Evolutionary conservation across 306 rosid species (phyloP), one percentile per base, ranked within the genome.

Genomic region (Pueraria montana): DNA sequence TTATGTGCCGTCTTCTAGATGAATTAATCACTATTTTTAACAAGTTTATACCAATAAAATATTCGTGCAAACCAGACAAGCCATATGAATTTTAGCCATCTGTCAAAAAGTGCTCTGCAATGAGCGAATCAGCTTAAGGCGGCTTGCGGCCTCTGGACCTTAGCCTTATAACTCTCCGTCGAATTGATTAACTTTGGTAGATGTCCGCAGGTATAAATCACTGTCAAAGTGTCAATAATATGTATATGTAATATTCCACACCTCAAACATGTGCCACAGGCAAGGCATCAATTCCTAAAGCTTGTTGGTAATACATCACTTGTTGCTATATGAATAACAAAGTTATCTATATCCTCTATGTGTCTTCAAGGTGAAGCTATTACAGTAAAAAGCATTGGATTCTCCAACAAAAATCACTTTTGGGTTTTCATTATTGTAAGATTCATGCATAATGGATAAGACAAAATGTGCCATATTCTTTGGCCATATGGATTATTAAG

Each of bases 331-430:
- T 79, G 30, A 76, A 75, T 42, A 74, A 43, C 74, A 1, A 50
- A 76, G 74, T 53, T 79, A 87, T 82, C 21, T 56, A 52, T 56
- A 42, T 43, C 56, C 75, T 4, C 84, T 36, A 40, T 81, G 78
- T 80, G 53, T 66, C 96, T 92, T 92, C 84, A 87, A 87, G 76
- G 77, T 83, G 89, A 92, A 92, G 96, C 87, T 65, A 83, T 76
- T 62, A 62, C 91, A 87, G 84, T 84, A 65, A 84, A 80, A 79
- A 83, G 92, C 92, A 92, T 92, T 87, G 83, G 96, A 92, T 92
- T 90, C 96, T 84, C 90, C 91, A 87, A 91, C 87, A 87, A 79
- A 75, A 86, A 85, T 23, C 65, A 49, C 86, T 72, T 83, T 79
- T 65, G 65, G 75, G 74, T 85, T 42, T 82, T 79, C 10, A 55